Percentiles rank a stretch among this genome's conserved stretches.
Conservation (phyloP, 805 yeast species). For the Teunomyces lycoperdinae region DNA sequence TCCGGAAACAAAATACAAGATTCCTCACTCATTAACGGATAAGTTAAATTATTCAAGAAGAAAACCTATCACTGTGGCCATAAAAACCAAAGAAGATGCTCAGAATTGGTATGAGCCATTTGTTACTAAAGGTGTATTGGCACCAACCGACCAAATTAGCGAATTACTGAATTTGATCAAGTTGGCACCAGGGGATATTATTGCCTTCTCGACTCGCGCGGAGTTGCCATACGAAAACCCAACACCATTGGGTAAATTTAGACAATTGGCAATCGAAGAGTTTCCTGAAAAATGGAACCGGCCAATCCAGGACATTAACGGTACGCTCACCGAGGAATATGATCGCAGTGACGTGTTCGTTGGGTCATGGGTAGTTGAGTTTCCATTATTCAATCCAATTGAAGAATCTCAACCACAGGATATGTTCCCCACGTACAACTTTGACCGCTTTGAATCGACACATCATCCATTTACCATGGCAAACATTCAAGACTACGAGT, state of each 20-base stretch:
- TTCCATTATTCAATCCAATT: constrained; percentile 85
- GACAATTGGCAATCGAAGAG: constrained; percentile 67
- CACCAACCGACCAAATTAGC: constrained; percentile 11
- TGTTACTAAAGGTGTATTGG: constrained; percentile 27
- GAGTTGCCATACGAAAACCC: constrained; percentile 80
- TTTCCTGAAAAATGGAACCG: constrained; percentile 54
- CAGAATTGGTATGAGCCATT: constrained; percentile 43
- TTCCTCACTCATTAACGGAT: constrained; percentile 41
- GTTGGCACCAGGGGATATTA: constrained; percentile 63
- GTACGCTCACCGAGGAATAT: constrained; percentile 14
- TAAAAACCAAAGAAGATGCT: constrained; percentile 40
- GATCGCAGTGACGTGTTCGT: constrained; percentile 43
- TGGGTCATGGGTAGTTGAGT: constrained; percentile 84
- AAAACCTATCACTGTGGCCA: constrained; percentile 55
- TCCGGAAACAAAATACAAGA: constrained; percentile 18
- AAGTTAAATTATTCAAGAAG: constrained; percentile 49
- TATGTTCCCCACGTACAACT: constrained; percentile 63
- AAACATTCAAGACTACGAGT: constrained; percentile 60
- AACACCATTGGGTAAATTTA: constrained; percentile 84
- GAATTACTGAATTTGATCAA: constrained; percentile 27
- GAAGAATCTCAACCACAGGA: constrained; percentile 32
- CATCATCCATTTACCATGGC: constrained; percentile 99
- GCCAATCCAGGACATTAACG: constrained; percentile 17
- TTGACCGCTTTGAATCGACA: constrained; percentile 55
- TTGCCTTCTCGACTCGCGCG: constrained; percentile 79